Base-by-base conservation (phyloP, 345 rosid genomes). In the thale cress (Arabidopsis thaliana) region DNA sequence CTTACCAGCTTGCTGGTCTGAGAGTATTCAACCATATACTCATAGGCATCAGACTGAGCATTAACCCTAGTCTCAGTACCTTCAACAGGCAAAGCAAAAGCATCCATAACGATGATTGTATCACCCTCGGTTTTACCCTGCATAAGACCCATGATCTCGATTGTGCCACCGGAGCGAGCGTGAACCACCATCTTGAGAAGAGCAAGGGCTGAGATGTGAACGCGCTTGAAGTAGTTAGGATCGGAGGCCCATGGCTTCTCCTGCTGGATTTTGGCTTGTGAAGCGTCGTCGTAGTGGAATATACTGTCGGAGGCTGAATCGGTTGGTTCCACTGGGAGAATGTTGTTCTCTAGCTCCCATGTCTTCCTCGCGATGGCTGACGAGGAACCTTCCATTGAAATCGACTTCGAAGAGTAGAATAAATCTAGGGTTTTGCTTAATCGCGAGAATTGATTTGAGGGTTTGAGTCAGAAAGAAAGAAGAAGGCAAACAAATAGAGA, bases 41-140 rank as follows among this genome's bases (percentile, higher is more conserved):
- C 99, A 88, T 95, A 96, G 3, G 99, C 99, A 82, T 96, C 99
- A 5, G 95, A 97, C 81, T 96, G 99, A 40, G 99, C 99, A 77
- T 96, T 96, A 80, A 96, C 98, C 88, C 96, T 88, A 83, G 81
- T 36, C 83, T 93, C 99, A 16, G 99, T 96, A 2, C 99, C 98
- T 86, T 96, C 99, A 1, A 96, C 99, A n/a, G 99, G 99, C 77
- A 96, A 83, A 44, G 98, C 99, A 51, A 96, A 96, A 53, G 99
- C 99, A 75, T 96, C 99, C 98, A 96, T 96, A 10, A 96, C 99
- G 45, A 96, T 96, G 68, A 93, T 96, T 10, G 93, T 84, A 55
- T 96, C 99, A 0, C 99, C 99, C 28, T 91, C 98, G 9, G 95
- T 96, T 75, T 96, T 96, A 8, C 99, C 99, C 81, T 96, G 99